Evolutionary conservation across 2,329 filamentous ascomycete genomes (phyloP), one percentile per base, ranked within the genome.

Genomic region (Lomentospora prolificans): DNA sequence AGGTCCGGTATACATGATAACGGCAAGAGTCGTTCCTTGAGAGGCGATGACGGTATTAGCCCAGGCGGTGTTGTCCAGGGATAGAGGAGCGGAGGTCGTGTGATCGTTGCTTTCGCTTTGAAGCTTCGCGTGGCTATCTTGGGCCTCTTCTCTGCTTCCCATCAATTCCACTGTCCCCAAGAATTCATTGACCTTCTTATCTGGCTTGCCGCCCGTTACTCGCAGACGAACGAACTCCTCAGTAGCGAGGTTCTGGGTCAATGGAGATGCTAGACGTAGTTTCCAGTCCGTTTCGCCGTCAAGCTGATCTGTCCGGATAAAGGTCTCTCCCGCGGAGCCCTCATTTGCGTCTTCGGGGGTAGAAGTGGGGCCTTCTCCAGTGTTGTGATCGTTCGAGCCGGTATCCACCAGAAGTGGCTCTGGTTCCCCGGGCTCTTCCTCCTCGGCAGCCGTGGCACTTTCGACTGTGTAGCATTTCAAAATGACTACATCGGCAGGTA

Each of bases 221-320:
- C 78, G 77, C 31, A 86, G 72, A 17, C 82, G 77, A 54, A 84
- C 77, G 59, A 96, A 84, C 61, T 96, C 89, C 50, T 82, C 80
- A 1, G 85, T 72, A 0, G 84, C 72, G 19, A 99, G 74, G n/a
- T 75, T 80, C 65, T 99, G 94, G 0, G 91, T 92, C 25, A 97
- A 71, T 0, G 89, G 83, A 10, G 90, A 94, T 1, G 94, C 90
- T 33, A 97, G 71, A 28, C 95, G 85, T 57, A 99, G 75, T 71
- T 99, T 99, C 95, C 94, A 99, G 66, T 99, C 94, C 0, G 94
- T 99, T 72, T 99, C 94, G 62, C 94, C 94, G 65, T 99, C 94
- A 8, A 99, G 78, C 67, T 99, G 94, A 69, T 99, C 94, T 2
- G 95, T 99, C 58, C 94, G 82, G 65, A 99, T 97, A 65, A 99